These are phyloP conservation scores for Neofusicoccum parvum DNA, from an alignment of 2,329 filamentous ascomycete genomes.

Conservation along the genomic window DNA sequence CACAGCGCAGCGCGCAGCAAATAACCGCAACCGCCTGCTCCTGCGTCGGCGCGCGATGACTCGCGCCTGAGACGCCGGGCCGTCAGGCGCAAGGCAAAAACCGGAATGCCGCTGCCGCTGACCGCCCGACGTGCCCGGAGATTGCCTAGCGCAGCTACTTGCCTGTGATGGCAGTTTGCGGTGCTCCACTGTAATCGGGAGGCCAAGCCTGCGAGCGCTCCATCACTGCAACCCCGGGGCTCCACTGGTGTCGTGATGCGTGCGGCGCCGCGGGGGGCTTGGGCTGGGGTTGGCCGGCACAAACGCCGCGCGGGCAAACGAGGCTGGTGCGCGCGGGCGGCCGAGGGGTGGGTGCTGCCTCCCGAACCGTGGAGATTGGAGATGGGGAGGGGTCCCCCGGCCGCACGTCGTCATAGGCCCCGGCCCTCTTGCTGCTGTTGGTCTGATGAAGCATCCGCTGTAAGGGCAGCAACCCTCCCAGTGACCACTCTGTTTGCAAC, in stretches of 20 bases:
- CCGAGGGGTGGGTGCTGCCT: not conserved
- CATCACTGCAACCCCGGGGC: not conserved
- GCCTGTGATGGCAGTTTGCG: not conserved
- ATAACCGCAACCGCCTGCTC: not conserved
- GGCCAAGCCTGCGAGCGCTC: not conserved
- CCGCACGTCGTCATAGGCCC: conserved; percentile 1
- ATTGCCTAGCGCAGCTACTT: conserved; percentile 3
- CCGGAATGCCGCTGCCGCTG: not conserved
- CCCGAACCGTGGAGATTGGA: not conserved
- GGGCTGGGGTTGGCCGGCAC: not conserved
- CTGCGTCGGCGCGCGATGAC: not conserved
- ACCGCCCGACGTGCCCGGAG: not conserved
- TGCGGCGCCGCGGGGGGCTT: not conserved
- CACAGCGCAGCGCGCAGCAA: no score
- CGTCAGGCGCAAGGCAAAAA: not conserved
- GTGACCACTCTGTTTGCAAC: not conserved
- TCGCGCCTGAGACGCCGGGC: not conserved
- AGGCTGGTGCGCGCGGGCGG: not conserved
- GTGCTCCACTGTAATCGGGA: conserved; percentile 11
- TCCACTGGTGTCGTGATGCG: conserved; percentile 4
- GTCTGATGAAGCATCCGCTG: not conserved
- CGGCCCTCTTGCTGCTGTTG: not conserved
- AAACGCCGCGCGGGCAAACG: not conserved
- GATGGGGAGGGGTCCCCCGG: not conserved
- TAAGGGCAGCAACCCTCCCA: not conserved